Evolutionary conservation across 208 protist species (phyloP), one percentile per base, ranked within the genome.

Genomic region (Wallacemonas sp.): DNA sequence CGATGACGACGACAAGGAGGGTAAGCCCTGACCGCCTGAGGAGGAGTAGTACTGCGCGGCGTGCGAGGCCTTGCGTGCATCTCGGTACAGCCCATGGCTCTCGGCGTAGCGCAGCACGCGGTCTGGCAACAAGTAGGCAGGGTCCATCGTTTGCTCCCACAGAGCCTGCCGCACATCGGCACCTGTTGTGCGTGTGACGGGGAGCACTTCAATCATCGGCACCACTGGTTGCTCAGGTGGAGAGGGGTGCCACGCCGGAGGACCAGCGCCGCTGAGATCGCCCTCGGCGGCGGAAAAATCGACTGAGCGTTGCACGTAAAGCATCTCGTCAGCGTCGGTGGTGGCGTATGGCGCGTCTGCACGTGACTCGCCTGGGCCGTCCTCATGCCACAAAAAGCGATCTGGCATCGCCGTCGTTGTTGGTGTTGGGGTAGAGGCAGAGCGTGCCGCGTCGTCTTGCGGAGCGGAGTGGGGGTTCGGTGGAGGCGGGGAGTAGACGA

Each of bases 101-200:
- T 81, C 78, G 26, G 92, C 76, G 70, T 96, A 96, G 2, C 86
- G 84, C 61, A 76, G 63, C 33, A 96, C 91, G n/a, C 72, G 77
- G 41, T 85, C 82, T 2, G 82, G 84, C 11, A 96, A 71, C 1
- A 96, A 70, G 21, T 56, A 56, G 27, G 66, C 56, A 0, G 82
- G 77, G 59, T 93, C 75, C 28, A 87, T 72, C 44, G 89, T 80
- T 33, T 85, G 73, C 62, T 94, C 87, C 86, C 88, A 94, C 24
- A 96, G 70, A n/a, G 79, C 79, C 51, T 94, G 91, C 19, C 91
- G 85, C 27, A 94, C 86, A 61, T 96, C 87, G 0, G 86, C 86
- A 28, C 91, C 91, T 34, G 80, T 91, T 68, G 68, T 81, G 36
- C 88, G 87, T 22, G 72, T 67, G 58, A 96, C 71, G 30, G 85